Evolutionary conservation across 441 rosid species (phyloP), one percentile per base, ranked within the genome.

Genomic region (Mallotus repandus): DNA sequence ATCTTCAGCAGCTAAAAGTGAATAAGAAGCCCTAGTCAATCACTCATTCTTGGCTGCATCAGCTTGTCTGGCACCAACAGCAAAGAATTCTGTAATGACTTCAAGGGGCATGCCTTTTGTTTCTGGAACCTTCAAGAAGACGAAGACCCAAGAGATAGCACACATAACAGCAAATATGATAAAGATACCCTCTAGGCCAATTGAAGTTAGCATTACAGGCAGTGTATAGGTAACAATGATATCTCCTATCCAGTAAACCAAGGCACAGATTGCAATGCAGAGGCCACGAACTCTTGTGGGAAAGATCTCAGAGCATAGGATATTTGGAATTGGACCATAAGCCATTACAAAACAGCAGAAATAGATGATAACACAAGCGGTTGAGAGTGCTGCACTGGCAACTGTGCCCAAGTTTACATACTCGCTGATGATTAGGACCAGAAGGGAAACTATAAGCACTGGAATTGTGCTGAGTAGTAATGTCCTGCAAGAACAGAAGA

Each of bases 51-150:
- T 88, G 21, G 67, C 73, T 46, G 79, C 78, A 2, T 72, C 74
- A 63, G 77, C 84, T 75, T 90, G 93, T 79, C 83, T 91, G 4
- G 97, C 98, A 55, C 98, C 99, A 29, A 96, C 82, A 11, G 96
- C 81, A 66, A 96, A 91, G 89, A 96, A 91, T 82, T 96, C 98
- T 0, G 94, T 82, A 55, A 96, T 91, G 71, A 96, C 98, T 86
- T 93, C 99, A 45, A 95, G 95, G 6, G 99, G 99, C 99, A 96
- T 93, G 62, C 98, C 99, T 82, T 93, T 96, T 67, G 99, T 93
- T 85, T 93, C 99, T 0, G 99, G 98, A 53, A 96, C 98, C 82
- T 96, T 89, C 69, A 89, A 71, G 88, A 74, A 96, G 77, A 93
- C 92, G 56, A 93, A 96, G 32, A 76, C 77, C 92, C 89, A 86